Conservation (phyloP, 345 rosid species). For the Pistacia atlantica region DNA sequence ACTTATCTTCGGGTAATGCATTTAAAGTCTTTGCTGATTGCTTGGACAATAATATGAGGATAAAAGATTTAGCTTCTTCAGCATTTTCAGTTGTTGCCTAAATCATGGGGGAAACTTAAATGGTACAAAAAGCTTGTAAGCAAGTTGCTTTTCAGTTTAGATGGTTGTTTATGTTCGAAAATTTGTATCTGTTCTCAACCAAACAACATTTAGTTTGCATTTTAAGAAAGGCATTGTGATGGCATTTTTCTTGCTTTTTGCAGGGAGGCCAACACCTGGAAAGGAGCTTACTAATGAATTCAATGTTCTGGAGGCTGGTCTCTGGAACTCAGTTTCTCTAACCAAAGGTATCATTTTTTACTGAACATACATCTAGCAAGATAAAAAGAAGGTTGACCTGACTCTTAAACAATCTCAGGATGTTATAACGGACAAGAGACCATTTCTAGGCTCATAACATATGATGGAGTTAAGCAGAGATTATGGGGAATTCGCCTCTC, state of each 20-base stretch:
- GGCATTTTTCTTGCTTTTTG: slow-evolving; percentile 14
- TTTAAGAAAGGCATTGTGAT: background rate
- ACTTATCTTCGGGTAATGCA: too few relatives aligned
- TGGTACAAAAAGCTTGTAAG: too few relatives aligned
- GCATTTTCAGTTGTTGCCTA: background rate
- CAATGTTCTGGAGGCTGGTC: slow-evolving; percentile 85
- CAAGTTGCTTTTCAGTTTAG: too few relatives aligned
- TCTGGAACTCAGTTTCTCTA: slow-evolving; percentile 80
- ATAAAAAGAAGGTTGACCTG: slow-evolving; percentile 10
- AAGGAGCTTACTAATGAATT: slow-evolving; percentile 81
- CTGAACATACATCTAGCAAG: slow-evolving; percentile 3
- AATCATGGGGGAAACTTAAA: too few relatives aligned
- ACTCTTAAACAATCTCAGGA: slow-evolving; percentile 39
- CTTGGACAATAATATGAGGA: too few relatives aligned
- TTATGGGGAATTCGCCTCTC: slow-evolving; percentile 75
- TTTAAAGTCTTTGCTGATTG: too few relatives aligned
- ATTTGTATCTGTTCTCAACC: background rate
- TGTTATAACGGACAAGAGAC: slow-evolving; percentile 98
- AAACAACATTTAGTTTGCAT: background rate
- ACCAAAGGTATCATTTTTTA: slow-evolving; percentile 65
- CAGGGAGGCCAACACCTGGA: slow-evolving; percentile 93
- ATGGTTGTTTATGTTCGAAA: too few relatives aligned
- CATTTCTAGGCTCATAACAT: slow-evolving; percentile 78
- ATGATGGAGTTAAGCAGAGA: slow-evolving; percentile 83
- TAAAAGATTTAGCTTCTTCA: too few relatives aligned